A percentile compares a stretch with the other conserved stretches of the same genome.
phyloP scores from a whole-genome alignment of 148 eudicot genomes.

The Oxyria digyna region DNA sequence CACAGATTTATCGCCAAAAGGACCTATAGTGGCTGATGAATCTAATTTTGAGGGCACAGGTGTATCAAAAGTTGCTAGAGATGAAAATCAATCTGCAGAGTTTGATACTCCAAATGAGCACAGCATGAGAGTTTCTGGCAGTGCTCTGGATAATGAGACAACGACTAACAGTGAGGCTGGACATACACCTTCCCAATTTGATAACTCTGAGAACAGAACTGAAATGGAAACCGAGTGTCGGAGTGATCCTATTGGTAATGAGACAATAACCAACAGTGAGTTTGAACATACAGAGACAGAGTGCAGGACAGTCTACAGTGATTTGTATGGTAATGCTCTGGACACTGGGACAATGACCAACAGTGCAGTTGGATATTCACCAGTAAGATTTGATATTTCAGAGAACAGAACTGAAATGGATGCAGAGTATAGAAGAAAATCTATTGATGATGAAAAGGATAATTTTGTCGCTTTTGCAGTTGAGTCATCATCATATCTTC shows the following conservation, averaged over 20 bases:
- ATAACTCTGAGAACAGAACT: conserved; percentile 8
- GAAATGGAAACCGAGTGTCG: neutral
- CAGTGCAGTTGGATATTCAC: conserved; percentile 15
- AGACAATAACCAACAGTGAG: conserved; percentile 14
- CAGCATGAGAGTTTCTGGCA: conserved; percentile 12
- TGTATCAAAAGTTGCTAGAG: conserved; percentile 15
- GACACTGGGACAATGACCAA: conserved; percentile 16
- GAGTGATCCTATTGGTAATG: neutral
- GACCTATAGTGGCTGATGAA: conserved; percentile 19
- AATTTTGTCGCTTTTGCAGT: conserved; percentile 12
- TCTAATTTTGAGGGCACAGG: conserved; percentile 12
- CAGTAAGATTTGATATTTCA: conserved; percentile 15
- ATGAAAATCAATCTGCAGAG: conserved; percentile 13
- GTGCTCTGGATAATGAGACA: conserved; percentile 14
- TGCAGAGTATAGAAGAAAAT: neutral
- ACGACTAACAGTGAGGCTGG: conserved; percentile 13
- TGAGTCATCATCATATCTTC: conserved; percentile 16
- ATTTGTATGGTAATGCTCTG: conserved; percentile 10
- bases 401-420: neutral
- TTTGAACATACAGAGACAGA: conserved; percentile 18
- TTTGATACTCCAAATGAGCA: conserved; percentile 12
- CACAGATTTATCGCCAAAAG: conserved; percentile 14
- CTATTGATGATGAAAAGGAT: conserved; percentile 14
- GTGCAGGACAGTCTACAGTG: conserved; percentile 10
- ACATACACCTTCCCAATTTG: conserved; percentile 15